A percentile compares a stretch with the other conserved stretches of the same genome.
Conservation (phyloP, 2,329 filamentous ascomycete genomes). For the Exophiala aquamarina region DNA sequence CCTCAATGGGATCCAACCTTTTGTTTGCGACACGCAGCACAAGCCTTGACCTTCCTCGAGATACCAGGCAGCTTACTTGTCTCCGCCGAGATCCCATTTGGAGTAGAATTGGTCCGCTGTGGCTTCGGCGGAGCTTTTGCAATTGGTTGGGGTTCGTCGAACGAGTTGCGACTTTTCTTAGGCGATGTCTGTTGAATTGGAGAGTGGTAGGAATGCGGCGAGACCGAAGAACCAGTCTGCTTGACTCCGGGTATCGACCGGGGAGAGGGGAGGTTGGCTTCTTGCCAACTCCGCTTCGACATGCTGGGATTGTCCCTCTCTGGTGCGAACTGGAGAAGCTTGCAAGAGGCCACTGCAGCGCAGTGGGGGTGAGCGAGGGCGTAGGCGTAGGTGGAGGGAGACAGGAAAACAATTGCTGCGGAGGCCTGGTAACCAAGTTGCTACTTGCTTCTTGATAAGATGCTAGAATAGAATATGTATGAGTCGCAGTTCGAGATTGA, state of each 20-base stretch:
- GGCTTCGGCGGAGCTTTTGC: conserved; percentile 19
- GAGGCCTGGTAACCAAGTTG: not conserved
- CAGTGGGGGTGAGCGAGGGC: too few relatives aligned
- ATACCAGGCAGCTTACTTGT: conserved; percentile 32
- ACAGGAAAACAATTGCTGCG: too few relatives aligned
- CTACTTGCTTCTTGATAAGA: not conserved
- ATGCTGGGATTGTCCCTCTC: conserved; percentile 9
- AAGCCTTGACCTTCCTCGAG: conserved; percentile 48
- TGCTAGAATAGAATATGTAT: not conserved
- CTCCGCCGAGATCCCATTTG: conserved; percentile 20
- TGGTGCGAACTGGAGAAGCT: not conserved
- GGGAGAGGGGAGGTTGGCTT: conserved; percentile 28
- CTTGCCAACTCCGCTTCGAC: conserved; percentile 30
- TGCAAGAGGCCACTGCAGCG: not conserved
- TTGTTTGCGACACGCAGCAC: conserved; percentile 54
- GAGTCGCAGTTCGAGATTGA: too few relatives aligned
- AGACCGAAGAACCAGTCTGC: conserved; percentile 14
- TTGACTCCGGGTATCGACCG: conserved; percentile 15
- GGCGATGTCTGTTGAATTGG: conserved; percentile 22
- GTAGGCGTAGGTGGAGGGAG: too few relatives aligned
- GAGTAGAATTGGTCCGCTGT: conserved; percentile 19
- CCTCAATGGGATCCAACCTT: conserved; percentile 39
- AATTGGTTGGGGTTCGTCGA: conserved; percentile 23
- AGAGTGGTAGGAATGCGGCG: conserved; percentile 21
- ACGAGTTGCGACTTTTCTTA: conserved; percentile 23